A percentile compares a stretch with the other conserved stretches of the same genome.
Conservation (phyloP, 345 rosid species). For the Melaleuca quinquenervia region DNA sequence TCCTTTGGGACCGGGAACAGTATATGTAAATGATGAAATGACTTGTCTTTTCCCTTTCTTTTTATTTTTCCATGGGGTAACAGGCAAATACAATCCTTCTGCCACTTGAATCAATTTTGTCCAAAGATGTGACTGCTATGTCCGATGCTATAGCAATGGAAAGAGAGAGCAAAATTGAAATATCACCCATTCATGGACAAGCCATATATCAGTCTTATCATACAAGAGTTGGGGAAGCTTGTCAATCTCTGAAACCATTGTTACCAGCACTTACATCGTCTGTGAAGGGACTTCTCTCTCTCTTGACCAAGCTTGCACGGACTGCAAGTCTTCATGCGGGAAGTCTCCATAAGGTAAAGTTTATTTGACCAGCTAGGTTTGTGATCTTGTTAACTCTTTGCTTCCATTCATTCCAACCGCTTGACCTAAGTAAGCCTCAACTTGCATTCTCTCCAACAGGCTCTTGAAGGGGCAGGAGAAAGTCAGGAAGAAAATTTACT, state of each 20-base stretch:
- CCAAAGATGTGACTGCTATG: slow-evolving; percentile 85
- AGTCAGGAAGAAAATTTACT: slow-evolving; percentile 56
- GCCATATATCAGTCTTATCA: slow-evolving; percentile 82
- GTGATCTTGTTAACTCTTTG: background rate
- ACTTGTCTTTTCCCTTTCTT: background rate
- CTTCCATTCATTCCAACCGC: background rate
- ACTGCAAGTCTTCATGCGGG: slow-evolving; percentile 86
- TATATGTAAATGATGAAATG: background rate
- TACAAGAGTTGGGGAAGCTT: slow-evolving; percentile 66
- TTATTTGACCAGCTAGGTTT: background rate
- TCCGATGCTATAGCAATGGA: slow-evolving; percentile 66
- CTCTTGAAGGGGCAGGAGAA: slow-evolving; percentile 66
- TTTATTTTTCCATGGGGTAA: background rate
- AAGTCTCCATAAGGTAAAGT: slow-evolving; percentile 67
- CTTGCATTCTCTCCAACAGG: slow-evolving; percentile 29
- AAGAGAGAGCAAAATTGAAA: slow-evolving; percentile 68
- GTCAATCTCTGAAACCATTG: slow-evolving; percentile 46
- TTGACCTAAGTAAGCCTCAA: background rate
- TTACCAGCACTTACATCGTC: slow-evolving; percentile 44
- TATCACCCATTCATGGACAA: slow-evolving; percentile 81
- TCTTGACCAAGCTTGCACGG: slow-evolving; percentile 67
- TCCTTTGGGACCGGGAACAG: background rate
- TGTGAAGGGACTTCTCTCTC: slow-evolving; percentile 51
- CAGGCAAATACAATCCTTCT: slow-evolving; percentile 77
- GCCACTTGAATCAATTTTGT: slow-evolving; percentile 63